Base-by-base conservation (phyloP, 768 basidiomycete genomes). In the Neoboletus brunneissimus region DNA sequence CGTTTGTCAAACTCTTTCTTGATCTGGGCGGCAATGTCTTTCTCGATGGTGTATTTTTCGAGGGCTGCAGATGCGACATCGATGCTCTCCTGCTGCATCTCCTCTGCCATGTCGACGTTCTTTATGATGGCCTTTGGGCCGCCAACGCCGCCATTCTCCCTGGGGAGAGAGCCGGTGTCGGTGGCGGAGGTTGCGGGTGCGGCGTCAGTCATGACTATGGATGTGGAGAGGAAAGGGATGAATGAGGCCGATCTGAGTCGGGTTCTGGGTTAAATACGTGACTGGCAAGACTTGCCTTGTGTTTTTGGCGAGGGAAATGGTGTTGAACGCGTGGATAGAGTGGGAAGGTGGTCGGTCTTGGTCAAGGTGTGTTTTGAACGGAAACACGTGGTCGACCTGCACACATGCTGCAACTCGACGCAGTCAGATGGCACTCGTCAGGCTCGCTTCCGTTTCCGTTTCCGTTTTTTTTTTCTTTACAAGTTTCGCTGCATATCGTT, bases 1-100 rank as follows among this genome's bases (percentile, higher is more conserved):
- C 88, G 79, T 76, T 86, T 81, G 81, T 98, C 96, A 72, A 95
- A 94, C 78, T 97, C 94, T 75, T 94, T 94, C 84, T 98, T 98
- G 84, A 98, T 91, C 74, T 91, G 87, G 41, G 95, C 94, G 16
- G 96, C 96, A 70, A 98, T 94, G 73, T 98, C 96, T 76, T 97
- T 98, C 80, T 98, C 96, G 78, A 97, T 89, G 74, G 83, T 87
- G 78, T 86, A 92, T 73, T 92, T 90, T 65, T 94, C 89, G 72
- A 98, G 82, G 2, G 94, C 91, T 23, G 85, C 80, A 18, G 83
- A 83, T 38, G 93, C 86, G 67, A 95, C 85, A 66, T 97, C 92
- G 64, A 98, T 89, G 64, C 86, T 85, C 76, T 92, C 89, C 75
- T 94, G 89, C 75, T 97, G 94, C 92, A 97, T 89, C 70, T 96